Percentiles rank a stretch among this genome's conserved stretches.
phyloP scores from a whole-genome alignment of 495 filamentous ascomycete species.

The Xylaria nigripes region DNA sequence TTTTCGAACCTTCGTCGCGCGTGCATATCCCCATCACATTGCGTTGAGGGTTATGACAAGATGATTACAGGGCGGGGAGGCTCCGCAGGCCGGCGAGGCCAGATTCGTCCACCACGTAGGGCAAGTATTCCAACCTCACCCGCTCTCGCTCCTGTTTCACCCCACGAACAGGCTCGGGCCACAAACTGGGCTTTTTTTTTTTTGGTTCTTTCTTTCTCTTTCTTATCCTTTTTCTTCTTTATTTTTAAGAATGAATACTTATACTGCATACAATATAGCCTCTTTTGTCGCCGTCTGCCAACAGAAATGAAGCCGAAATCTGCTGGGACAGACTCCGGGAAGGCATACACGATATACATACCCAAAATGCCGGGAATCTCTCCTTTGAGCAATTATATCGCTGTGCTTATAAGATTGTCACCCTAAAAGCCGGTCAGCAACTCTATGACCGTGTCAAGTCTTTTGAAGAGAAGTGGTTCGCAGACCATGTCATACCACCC shows the following conservation, averaged over 20 bases:
- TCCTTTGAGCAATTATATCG: constrained; percentile 97
- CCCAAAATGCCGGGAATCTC: constrained; percentile 77
- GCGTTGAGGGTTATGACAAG: constrained; percentile 11
- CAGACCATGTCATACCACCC: constrained; percentile 52
- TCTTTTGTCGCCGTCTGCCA: constrained; percentile 10
- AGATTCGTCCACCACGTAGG: constrained; percentile 63
- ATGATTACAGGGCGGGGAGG: constrained; percentile 55
- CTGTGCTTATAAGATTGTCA: constrained; percentile 89
- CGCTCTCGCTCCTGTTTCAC: not conserved
- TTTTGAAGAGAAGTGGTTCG: constrained; percentile 76
- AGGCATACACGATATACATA: constrained; percentile 80
- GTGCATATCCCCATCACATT: not conserved
- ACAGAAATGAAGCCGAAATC: constrained; percentile 58
- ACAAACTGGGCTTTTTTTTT: no score
- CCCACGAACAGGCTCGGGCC: not conserved
- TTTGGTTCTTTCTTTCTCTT: no score
- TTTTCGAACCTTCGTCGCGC: not conserved
- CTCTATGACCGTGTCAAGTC: constrained; percentile 72
- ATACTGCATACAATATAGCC: not conserved
- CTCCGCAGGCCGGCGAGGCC: constrained; percentile 44
- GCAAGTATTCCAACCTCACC: constrained; percentile 40
- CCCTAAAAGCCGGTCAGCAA: constrained; percentile 75
- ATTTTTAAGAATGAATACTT: not conserved
- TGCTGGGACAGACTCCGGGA: constrained; percentile 68
- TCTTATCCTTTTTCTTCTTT: no score